Conservation (phyloP, 257 asterid genomes). For the Leonotis leonurus region DNA sequence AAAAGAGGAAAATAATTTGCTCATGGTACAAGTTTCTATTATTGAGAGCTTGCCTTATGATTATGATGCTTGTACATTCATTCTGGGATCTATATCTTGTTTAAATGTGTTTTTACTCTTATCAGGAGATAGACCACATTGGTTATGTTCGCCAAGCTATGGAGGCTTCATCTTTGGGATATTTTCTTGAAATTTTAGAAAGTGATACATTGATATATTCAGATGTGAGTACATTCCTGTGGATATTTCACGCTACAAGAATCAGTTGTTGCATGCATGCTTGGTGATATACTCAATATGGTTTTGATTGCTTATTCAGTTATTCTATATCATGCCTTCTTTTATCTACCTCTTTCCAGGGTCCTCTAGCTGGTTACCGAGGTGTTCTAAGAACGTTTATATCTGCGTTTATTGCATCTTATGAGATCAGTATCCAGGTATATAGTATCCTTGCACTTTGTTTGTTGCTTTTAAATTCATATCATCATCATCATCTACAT, state of each 20-base stretch:
- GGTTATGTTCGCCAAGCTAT: constrained; percentile 89
- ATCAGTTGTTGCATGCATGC: neutral
- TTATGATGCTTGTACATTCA: neutral
- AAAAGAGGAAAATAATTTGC: constrained; percentile 47
- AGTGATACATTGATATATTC: constrained; percentile 61
- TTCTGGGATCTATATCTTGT: constrained; percentile 3
- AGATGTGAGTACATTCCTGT: constrained; percentile 53
- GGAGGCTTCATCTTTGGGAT: constrained; percentile 67
- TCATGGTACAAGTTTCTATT: constrained; percentile 48
- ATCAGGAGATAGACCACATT: constrained; percentile 83
- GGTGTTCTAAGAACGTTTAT: constrained; percentile 80
- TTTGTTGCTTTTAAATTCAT: constrained; percentile 20
- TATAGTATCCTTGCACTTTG: neutral
- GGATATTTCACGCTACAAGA: constrained; percentile 1
- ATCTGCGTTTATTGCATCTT: constrained; percentile 85
- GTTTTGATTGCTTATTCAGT: constrained; percentile 1
- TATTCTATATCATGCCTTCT: neutral
- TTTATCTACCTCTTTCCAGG: constrained; percentile 36
- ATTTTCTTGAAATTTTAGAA: constrained; percentile 69
- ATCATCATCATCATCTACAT: constrained; percentile 7
- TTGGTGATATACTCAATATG: neutral
- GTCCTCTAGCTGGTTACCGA: constrained; percentile 66
- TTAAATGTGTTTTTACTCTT: constrained; percentile 8
- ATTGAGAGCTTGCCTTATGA: constrained; percentile 9
- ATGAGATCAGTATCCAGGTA: constrained; percentile 91